Evolutionary conservation across 257 asterid species (phyloP).

Genomic region (Solanum corneliomulleri): DNA sequence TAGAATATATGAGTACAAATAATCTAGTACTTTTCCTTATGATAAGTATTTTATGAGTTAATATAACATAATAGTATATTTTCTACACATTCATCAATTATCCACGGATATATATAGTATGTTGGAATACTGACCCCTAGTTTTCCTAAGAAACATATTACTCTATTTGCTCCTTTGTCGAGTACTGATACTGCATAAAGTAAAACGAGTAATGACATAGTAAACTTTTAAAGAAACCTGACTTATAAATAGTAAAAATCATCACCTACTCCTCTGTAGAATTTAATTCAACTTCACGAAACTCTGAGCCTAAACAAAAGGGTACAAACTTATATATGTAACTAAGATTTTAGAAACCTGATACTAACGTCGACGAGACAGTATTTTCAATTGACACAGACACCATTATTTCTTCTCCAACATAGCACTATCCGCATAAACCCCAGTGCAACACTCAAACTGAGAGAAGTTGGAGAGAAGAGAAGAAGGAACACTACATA

Average conservation of each 20-base stretch:
- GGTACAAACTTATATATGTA: background rate
- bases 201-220: background rate
- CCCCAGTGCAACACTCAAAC: background rate
- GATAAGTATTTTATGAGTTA: background rate
- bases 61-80: too few species aligned
- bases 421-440: constrained; percentile 22
- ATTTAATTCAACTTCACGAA: background rate
- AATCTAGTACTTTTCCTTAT: background rate
- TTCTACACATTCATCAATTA: background rate
- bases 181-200: too few species aligned
- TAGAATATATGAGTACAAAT: background rate
- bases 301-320: background rate
- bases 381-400: background rate
- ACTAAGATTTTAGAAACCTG: background rate
- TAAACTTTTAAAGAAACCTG: background rate
- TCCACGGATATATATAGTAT: background rate
- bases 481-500: background rate
- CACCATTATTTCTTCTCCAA: background rate
- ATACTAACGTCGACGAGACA: constrained; percentile 3
- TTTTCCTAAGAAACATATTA: too few species aligned
- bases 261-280: background rate
- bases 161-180: too few species aligned
- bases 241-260: background rate
- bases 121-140: background rate
- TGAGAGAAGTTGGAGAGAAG: background rate